Percentiles rank a stretch among this genome's conserved stretches.
phyloP scores from a whole-genome alignment of 1,284 basidiomycete genomes.

The Baeospora myosura region DNA sequence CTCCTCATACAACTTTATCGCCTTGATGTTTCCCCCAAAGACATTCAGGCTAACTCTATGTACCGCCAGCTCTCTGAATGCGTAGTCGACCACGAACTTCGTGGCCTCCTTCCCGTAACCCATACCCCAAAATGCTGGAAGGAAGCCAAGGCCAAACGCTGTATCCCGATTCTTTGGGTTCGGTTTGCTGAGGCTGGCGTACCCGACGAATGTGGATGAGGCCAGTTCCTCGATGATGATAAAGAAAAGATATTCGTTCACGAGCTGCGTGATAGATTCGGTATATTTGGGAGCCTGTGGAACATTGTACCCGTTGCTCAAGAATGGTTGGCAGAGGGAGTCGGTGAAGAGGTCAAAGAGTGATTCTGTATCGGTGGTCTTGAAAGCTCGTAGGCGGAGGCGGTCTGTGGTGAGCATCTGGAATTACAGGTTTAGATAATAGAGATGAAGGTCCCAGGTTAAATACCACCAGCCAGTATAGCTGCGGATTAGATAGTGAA shows the following conservation, averaged over 20 bases:
- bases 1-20: slow-evolving; percentile 26
- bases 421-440: neutral
- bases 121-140: slow-evolving; percentile 22
- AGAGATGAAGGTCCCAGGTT: no score
- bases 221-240: slow-evolving; percentile 5
- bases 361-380: slow-evolving; percentile 1
- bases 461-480: no score
- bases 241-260: neutral
- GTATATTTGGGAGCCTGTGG: neutral
- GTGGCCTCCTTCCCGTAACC: slow-evolving; percentile 29
- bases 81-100: slow-evolving; percentile 24
- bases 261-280: neutral
- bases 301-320: neutral
- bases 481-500: no score
- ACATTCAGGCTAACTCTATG: slow-evolving; percentile 27
- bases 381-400: slow-evolving; percentile 2
- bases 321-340: neutral
- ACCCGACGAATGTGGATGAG: slow-evolving; percentile 4
- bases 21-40: slow-evolving; percentile 22
- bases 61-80: slow-evolving; percentile 25
- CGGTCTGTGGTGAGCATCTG: slow-evolving; percentile 16
- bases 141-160: slow-evolving; percentile 23
- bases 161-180: slow-evolving; percentile 21
- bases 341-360: slow-evolving; percentile 1
- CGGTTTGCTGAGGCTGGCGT: neutral